Evolutionary conservation across 331 rosid species (phyloP).

Genomic region (Phaseolus coccineus): DNA sequence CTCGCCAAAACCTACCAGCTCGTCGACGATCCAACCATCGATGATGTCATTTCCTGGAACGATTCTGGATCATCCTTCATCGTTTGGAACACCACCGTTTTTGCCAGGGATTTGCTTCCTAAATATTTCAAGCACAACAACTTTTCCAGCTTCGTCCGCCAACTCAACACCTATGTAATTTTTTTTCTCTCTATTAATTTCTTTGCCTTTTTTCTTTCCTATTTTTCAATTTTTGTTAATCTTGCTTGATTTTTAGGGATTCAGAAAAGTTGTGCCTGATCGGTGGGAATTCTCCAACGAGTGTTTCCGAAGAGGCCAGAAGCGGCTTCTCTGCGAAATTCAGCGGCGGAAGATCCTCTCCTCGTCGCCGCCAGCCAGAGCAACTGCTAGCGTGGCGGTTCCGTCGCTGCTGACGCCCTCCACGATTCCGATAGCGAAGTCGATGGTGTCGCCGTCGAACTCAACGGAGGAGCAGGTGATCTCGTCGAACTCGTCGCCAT

Average conservation of each 20-base stretch:
- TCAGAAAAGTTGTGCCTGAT: slow-evolving; percentile 79
- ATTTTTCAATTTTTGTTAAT: background rate
- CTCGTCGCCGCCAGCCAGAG: background rate
- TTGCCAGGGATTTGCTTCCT: slow-evolving; percentile 84
- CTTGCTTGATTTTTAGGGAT: slow-evolving; percentile 62
- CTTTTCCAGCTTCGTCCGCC: slow-evolving; percentile 88
- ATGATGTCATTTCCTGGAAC: slow-evolving; percentile 84
- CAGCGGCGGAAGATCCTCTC: slow-evolving; percentile 66
- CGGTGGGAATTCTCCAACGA: slow-evolving; percentile 90
- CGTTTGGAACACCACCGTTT: slow-evolving; percentile 79
- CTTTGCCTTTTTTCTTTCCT: background rate
- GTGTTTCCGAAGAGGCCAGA: slow-evolving; percentile 64
- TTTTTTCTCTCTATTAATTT: too few relatives aligned
- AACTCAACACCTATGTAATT: slow-evolving; percentile 81
- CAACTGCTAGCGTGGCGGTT: background rate
- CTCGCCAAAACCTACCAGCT: slow-evolving; percentile 70
- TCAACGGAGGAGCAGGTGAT: slow-evolving; percentile 68
- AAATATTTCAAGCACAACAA: slow-evolving; percentile 81
- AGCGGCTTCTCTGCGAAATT: slow-evolving; percentile 70
- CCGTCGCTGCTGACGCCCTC: slow-evolving; percentile 21
- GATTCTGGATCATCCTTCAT: slow-evolving; percentile 77
- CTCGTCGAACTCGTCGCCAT: slow-evolving; percentile 62
- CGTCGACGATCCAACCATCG: slow-evolving; percentile 63
- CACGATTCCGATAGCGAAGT: slow-evolving; percentile 27
- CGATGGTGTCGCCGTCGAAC: slow-evolving; percentile 53